Evolutionary conservation across 805 yeast genomes (phyloP).

Genomic region (Ogataea pignaliae): DNA sequence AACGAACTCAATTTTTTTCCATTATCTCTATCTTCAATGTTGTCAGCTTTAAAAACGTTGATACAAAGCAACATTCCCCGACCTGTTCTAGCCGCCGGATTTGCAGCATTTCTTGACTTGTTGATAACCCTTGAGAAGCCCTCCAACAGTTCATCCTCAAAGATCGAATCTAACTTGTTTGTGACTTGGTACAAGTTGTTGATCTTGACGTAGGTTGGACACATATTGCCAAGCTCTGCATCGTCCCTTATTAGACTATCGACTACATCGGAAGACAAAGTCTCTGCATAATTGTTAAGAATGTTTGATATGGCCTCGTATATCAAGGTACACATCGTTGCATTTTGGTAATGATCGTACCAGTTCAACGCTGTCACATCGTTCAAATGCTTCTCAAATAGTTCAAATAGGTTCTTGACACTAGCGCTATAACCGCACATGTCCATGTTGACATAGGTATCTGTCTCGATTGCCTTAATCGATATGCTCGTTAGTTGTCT

Average conservation of each 20-base stretch:
- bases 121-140: slow-evolving; percentile 7
- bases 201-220: slow-evolving; percentile 12
- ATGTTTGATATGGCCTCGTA: slow-evolving; percentile 11
- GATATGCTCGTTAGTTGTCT: slow-evolving; percentile 5
- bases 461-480: slow-evolving; percentile 5
- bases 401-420: slow-evolving; percentile 9
- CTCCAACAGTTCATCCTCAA: slow-evolving; percentile 15
- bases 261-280: slow-evolving; percentile 9
- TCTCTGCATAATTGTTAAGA: slow-evolving; percentile 5
- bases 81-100: not conserved
- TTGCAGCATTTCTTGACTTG: not conserved
- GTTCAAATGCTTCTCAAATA: slow-evolving; percentile 9
- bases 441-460: slow-evolving; percentile 8
- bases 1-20: slow-evolving; percentile 8
- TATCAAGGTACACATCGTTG: slow-evolving; percentile 7
- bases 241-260: slow-evolving; percentile 2
- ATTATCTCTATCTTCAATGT: slow-evolving; percentile 9
- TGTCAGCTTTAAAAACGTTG: slow-evolving; percentile 13
- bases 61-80: slow-evolving; percentile 10
- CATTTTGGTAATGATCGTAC: slow-evolving; percentile 8
- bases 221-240: slow-evolving; percentile 1
- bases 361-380: slow-evolving; percentile 7
- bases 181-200: slow-evolving; percentile 15
- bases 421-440: slow-evolving; percentile 12
- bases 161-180: slow-evolving; percentile 11